Percentiles rank a stretch among this genome's conserved stretches.
phyloP scores from a whole-genome alignment of 352 stramenopile species.

The Phytophthora podocarpi region DNA sequence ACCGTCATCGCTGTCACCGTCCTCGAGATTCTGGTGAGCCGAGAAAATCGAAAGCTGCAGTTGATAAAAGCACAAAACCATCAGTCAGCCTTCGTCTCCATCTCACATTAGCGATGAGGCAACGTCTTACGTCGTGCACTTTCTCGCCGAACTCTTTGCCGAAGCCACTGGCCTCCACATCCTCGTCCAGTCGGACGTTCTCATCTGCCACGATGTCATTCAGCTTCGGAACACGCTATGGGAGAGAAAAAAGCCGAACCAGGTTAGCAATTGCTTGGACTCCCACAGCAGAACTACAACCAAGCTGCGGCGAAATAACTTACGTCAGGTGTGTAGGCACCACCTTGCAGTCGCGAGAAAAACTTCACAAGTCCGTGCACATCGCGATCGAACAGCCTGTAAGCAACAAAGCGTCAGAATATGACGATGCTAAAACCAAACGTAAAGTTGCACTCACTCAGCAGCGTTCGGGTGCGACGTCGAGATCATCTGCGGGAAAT shows the following conservation, averaged over 20 bases:
- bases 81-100: not conserved
- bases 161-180: constrained; percentile 84
- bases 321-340: constrained; percentile 87
- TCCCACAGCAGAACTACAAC: not conserved
- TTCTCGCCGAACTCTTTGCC: constrained; percentile 77
- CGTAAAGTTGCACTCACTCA: constrained; percentile 81
- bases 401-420: constrained; percentile 13
- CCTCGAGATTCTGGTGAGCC: constrained; percentile 59
- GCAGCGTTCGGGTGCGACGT: constrained; percentile 97
- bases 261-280: not conserved
- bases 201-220: constrained; percentile 74
- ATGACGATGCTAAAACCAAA: not conserved
- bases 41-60: constrained; percentile 84
- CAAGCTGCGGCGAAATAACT: constrained; percentile 36
- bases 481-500: constrained; percentile 99
- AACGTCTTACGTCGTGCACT: constrained; percentile 59
- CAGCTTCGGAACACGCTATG: constrained; percentile 57
- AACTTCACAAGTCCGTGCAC: constrained; percentile 97
- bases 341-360: constrained; percentile 89
- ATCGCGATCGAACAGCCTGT: constrained; percentile 93
- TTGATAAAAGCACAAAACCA: constrained; percentile 9
- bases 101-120: not conserved
- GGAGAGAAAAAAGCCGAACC: constrained; percentile 9
- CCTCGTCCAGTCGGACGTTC: constrained; percentile 64
- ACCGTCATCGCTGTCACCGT: constrained; percentile 43